Evolutionary conservation across 1,284 basidiomycete species (phyloP), one percentile per base, ranked within the genome.

Genomic region (Irpex lacteus): DNA sequence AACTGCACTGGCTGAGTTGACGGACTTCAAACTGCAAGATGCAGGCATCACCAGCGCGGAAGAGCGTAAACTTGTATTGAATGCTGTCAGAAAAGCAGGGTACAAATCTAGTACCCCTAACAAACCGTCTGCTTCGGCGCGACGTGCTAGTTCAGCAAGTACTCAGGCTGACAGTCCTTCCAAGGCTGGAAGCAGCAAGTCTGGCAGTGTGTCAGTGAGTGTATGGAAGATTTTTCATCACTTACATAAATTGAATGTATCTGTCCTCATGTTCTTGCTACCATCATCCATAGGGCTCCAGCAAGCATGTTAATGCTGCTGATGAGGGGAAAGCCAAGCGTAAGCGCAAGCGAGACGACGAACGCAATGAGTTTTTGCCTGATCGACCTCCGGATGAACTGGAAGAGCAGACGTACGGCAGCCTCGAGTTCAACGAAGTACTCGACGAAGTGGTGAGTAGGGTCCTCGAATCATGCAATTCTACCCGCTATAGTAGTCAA

Each of bases 351-450:
- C 76, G 80, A 38, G 77, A 78, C 59, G 77, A 80, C 58, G 81
- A 84, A 63, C 70, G 79, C 59, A 89, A 91, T 68, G 84, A 86
- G 64, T 82, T 85, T 62, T 73, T 92, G n/a, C 87, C 89, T 3
- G 77, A 79, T 61, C 77, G 74, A 26, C 79, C 82, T 32, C 60
- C 69, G 8, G 83, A 88, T 61, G 85, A 86, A 67, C 81, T 79
- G 9, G 76, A 80, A 40, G 65, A 61, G 38, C 62, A 63, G 53
- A 66, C 71, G 19, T 78, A 81, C 66, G 84, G 82, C 36, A 88
- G 80, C 68, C 78, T 92, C 49, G 85, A 90, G 38, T 95, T 94
- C 68, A 81, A 85, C 50, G 92, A 94, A 70, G 75, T 89, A 15
- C 70, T 88, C 60, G 87, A 92, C 67, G 90, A 91, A 71, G 79